Evolutionary conservation across 768 basidiomycete genomes (phyloP).

Genomic region (Serendipita sp.): DNA sequence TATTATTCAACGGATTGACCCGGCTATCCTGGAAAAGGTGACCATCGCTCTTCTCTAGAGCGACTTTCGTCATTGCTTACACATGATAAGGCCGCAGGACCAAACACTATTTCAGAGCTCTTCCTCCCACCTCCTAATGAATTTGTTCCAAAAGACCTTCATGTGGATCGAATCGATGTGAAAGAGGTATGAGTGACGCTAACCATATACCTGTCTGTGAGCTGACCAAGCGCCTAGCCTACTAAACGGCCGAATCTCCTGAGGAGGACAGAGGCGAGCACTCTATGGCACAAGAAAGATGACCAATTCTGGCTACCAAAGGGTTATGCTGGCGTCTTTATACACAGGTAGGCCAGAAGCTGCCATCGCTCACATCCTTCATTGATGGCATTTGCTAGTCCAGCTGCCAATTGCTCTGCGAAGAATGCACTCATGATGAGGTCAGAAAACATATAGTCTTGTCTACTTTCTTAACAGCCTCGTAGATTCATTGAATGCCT

Average conservation of each 20-base stretch:
- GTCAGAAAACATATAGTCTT: conserved; percentile 22
- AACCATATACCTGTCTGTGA: neutral
- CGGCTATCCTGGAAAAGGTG: conserved; percentile 43
- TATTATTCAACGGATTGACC: conserved; percentile 51
- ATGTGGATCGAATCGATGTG: conserved; percentile 62
- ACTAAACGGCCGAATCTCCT: conserved; percentile 60
- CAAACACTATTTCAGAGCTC: conserved; percentile 51
- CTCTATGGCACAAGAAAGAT: conserved; percentile 94
- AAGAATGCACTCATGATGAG: conserved; percentile 58
- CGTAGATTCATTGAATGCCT: conserved; percentile 39
- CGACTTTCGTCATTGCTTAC: neutral
- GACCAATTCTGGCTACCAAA: conserved; percentile 93
- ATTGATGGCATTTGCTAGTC: conserved; percentile 23
- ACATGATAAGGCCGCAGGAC: conserved; percentile 38
- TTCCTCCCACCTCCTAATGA: conserved; percentile 72
- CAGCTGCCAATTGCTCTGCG: conserved; percentile 43
- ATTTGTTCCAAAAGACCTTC: conserved; percentile 77
- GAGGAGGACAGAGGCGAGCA: conserved; percentile 48
- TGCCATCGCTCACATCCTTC: neutral
- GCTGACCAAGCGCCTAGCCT: conserved; percentile 31
- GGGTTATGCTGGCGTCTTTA: conserved; percentile 57
- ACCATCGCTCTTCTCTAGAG: conserved; percentile 4
- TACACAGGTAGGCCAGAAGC: conserved; percentile 41
- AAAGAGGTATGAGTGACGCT: conserved; percentile 31
- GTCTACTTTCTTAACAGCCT: neutral